Base-by-base conservation (phyloP, 768 basidiomycete genomes). In the Mycena venus region DNA sequence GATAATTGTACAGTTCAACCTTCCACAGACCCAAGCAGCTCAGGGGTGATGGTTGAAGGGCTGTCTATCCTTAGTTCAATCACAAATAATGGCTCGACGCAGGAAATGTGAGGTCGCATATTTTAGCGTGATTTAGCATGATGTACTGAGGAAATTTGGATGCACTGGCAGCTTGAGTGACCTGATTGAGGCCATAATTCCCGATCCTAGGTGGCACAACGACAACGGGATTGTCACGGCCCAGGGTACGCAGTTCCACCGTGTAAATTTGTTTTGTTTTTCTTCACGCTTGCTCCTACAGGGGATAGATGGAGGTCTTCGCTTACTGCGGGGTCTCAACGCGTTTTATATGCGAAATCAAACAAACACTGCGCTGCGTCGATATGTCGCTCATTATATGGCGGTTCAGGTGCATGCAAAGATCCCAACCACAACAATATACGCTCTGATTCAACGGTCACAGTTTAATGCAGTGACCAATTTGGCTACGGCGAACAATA, bases 401-500 rank as follows among this genome's bases (percentile, higher is more conserved):
- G 19, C 53, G 14, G 21, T 64, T 15, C 27, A n/a, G n/a, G n/a
- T n/a, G n/a, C n/a, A n/a, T n/a, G n/a, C n/a, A n/a, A n/a, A n/a
- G n/a, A n/a, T n/a, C n/a, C n/a, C n/a, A n/a, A n/a, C n/a, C n/a
- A n/a, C n/a, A n/a, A n/a, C n/a, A n/a, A n/a, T n/a, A n/a, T n/a
- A n/a, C n/a, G n/a, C n/a, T n/a, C n/a, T n/a, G n/a, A n/a, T n/a
- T n/a, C n/a, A n/a, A n/a, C n/a, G n/a, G n/a, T n/a, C n/a, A n/a
- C 21, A 76, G 75, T 76, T 68, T 55, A 76, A 76, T 42, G 72
- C 75, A 31, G 61, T 76, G 29, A 32, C 64, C 31, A 61, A 73
- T 19, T 67, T 68, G 31, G 72, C 76, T 23, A 77, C 73, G 36
- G 27, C 51, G 15, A 44, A 38, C 23, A 70, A 70, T 47, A 71